These are phyloP conservation scores for Colletotrichum spaethianum DNA, from an alignment of 2,329 filamentous ascomycete species.

Conservation along the genomic window DNA sequence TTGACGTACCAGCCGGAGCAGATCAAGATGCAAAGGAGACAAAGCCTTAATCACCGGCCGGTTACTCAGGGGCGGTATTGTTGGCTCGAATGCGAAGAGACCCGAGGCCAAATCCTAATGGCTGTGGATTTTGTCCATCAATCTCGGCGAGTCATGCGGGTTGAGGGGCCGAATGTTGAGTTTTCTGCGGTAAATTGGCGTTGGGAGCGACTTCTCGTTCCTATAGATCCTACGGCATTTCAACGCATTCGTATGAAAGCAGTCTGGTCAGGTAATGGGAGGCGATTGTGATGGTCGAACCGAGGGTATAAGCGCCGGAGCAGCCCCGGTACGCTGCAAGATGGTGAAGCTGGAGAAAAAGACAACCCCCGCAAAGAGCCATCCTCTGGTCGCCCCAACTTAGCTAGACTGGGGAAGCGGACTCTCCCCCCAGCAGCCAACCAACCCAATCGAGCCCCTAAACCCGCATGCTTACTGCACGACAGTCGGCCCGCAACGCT, in stretches of 20 bases:
- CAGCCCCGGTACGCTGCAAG: not conserved
- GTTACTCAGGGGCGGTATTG: not conserved
- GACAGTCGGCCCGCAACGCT: not conserved
- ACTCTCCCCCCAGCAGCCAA: not conserved
- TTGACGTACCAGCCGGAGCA: not conserved
- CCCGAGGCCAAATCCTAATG: not conserved
- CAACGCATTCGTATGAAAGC: not conserved
- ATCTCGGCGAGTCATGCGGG: slow-evolving; percentile 17
- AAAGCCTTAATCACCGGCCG: not conserved
- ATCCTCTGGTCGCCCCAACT: not conserved
- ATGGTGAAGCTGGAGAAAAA: not conserved
- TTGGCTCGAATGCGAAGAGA: not conserved
- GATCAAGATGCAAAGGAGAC: not conserved
- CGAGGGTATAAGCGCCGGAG: not conserved
- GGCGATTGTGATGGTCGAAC: not conserved
- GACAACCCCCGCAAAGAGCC: not conserved
- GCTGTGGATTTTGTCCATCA: not conserved
- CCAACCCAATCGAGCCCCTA: not conserved
- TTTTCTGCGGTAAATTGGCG: not conserved
- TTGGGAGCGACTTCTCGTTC: not conserved
- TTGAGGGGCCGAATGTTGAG: not conserved
- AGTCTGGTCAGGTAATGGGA: not conserved
- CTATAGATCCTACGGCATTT: not conserved
- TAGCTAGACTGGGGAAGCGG: not conserved
- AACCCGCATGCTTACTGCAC: not conserved